These are phyloP conservation scores for Pseudogymnoascus sp. DNA, from an alignment of 2,329 filamentous ascomycete genomes.

Conservation along the genomic window DNA sequence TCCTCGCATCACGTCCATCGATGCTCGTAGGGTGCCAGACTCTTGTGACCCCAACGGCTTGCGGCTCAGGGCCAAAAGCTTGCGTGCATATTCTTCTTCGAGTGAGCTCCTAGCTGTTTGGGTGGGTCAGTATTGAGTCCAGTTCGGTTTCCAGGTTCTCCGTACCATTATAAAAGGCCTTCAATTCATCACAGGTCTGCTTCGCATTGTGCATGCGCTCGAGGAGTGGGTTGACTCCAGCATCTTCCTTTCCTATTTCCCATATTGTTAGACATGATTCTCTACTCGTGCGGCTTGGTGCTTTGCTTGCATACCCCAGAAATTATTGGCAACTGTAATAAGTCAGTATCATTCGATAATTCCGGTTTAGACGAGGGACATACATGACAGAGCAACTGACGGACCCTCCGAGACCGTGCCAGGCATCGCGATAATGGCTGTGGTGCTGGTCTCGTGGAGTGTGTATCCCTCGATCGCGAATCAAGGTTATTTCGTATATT, in stretches of 20 bases:
- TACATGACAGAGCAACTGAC: conserved; percentile 31
- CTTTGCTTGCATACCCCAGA: conserved; percentile 54
- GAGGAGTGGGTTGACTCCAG: conserved; percentile 81
- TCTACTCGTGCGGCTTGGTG: background rate
- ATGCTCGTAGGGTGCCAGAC: conserved; percentile 70
- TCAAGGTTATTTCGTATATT: background rate
- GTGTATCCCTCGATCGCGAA: background rate
- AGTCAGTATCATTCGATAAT: conserved; percentile 26
- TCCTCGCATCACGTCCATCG: conserved; percentile 76
- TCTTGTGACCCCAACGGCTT: conserved; percentile 88
- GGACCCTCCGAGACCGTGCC: conserved; percentile 27
- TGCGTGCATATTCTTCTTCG: conserved; percentile 92
- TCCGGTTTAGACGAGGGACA: background rate
- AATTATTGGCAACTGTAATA: conserved; percentile 87
- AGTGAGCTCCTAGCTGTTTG: conserved; percentile 72
- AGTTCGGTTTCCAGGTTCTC: conserved; percentile 10
- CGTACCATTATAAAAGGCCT: conserved; percentile 77
- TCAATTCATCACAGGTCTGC: conserved; percentile 87
- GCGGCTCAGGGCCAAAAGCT: conserved; percentile 73
- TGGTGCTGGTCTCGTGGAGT: conserved; percentile 5
- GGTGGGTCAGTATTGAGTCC: conserved; percentile 9
- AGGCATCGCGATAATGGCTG: conserved; percentile 19
- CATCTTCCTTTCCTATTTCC: conserved; percentile 71
- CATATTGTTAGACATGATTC: background rate
- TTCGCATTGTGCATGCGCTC: conserved; percentile 94